These are phyloP conservation scores for barrel medic (Medicago truncatula) DNA, from an alignment of 306 rosid species.

Conservation along the genomic window DNA sequence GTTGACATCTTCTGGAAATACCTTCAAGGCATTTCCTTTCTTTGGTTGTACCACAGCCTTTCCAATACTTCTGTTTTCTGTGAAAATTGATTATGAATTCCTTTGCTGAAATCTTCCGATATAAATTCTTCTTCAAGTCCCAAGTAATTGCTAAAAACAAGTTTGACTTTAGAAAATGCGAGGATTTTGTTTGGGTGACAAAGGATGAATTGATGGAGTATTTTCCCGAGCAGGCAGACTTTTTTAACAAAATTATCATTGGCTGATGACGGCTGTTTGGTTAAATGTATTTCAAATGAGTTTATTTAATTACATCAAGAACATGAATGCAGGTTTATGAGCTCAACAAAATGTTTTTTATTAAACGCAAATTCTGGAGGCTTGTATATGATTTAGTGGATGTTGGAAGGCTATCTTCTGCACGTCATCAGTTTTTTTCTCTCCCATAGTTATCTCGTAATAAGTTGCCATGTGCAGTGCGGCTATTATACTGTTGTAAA, in stretches of 20 bases:
- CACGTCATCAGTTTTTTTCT: too few species aligned
- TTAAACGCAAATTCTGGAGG: neutral
- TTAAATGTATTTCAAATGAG: slow-evolving; percentile 29
- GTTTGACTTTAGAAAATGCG: slow-evolving; percentile 58
- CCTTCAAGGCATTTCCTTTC: neutral
- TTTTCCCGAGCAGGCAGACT: slow-evolving; percentile 83
- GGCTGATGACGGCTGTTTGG: slow-evolving; percentile 51
- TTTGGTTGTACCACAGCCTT: slow-evolving; percentile 3
- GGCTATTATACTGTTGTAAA: too few species aligned
- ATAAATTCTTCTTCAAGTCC: slow-evolving; percentile 90
- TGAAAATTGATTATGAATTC: slow-evolving; percentile 25
- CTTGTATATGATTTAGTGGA: too few species aligned
- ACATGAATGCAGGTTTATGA: slow-evolving; percentile 18
- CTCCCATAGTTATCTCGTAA: too few species aligned
- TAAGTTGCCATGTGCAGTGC: too few species aligned
- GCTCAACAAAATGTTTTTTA: slow-evolving; percentile 7
- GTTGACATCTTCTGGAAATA: slow-evolving; percentile 18
- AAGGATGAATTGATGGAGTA: slow-evolving; percentile 85
- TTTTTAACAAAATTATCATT: slow-evolving; percentile 80
- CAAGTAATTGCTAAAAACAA: slow-evolving; percentile 83
- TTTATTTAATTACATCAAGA: slow-evolving; percentile 21
- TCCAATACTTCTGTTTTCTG: slow-evolving; percentile 7
- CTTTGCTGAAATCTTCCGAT: slow-evolving; percentile 43
- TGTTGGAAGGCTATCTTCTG: too few species aligned
- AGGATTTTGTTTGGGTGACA: slow-evolving; percentile 91